Base-by-base conservation (phyloP, 2,329 filamentous ascomycete genomes). In the Claviceps sorghi region DNA sequence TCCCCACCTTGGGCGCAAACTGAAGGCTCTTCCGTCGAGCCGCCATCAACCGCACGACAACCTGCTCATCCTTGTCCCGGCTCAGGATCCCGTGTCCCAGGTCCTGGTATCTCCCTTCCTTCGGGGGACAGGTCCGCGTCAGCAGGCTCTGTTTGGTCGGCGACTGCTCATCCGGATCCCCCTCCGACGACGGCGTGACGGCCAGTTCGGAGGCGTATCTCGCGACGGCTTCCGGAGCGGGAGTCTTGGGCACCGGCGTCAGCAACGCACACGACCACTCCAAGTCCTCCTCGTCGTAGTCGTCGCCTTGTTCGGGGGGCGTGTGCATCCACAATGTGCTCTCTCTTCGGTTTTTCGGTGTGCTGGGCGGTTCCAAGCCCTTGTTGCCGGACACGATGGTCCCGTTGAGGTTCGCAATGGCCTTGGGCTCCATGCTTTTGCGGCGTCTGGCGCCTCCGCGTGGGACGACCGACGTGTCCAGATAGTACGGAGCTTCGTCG, bases 381-480 rank as follows among this genome's bases (percentile, higher is more conserved):
- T 66, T 67, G 47, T 67, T 60, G n/a, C 64, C 66, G 46, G 62
- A 69, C 26, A 84, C 70, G 0, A 86, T 69, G 1, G 74, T 80
- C 45, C 83, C 83, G 56, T 88, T 87, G 55, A 80, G 62, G 59
- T 88, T 87, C 53, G 79, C 76, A 22, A 89, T 67, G 1, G 81
- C 78, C 58, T 77, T 80, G 13, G 86, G 86, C 64, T 89, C 86
- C 84, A 91, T 90, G 59, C 82, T 87, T 73, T 88, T 89, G 51
- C 86, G 78, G 49, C 86, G 80, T 52, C 84, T 82, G 49, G 77
- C 77, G 9, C 84, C 83, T 19, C 84, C 84, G 2, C 85, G 82
- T 19, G 86, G 83, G 36, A 86, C 69, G 44, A 81, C 69, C 2
- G 76, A 73, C 32, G 80, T 80, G 65, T 89, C 83, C 45, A 90